Conservation (phyloP, 75 land plant species). For the Larix kaempferi region DNA sequence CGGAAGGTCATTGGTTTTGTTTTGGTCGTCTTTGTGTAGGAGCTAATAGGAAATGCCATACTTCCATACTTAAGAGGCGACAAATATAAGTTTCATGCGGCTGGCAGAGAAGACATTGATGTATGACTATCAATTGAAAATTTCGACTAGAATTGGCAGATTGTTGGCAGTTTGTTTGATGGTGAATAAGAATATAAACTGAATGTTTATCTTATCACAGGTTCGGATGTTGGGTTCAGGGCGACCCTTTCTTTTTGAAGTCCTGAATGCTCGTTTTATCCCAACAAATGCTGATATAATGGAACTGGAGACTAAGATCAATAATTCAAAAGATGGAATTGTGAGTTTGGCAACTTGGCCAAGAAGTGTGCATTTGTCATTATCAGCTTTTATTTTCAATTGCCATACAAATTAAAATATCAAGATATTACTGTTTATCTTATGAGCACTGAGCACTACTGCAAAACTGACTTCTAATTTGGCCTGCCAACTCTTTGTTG, state of each 20-base stretch:
- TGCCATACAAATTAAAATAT: not conserved
- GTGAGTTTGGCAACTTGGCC: constrained; percentile 28
- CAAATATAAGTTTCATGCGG: constrained; percentile 94
- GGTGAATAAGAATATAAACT: not conserved
- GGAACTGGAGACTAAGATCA: constrained; percentile 54
- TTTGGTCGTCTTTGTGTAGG: constrained; percentile 41
- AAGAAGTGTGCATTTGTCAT: not conserved
- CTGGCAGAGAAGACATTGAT: constrained; percentile 99
- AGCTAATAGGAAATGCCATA: constrained; percentile 69
- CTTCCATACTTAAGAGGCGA: constrained; percentile 73
- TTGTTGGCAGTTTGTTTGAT: not conserved
- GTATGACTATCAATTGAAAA: constrained; percentile 30
- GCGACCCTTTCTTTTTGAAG: constrained; percentile 87
- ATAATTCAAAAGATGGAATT: constrained; percentile 51
- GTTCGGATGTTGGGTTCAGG: constrained; percentile 99
- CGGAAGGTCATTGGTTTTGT: too few relatives aligned
- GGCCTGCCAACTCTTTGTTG: not conserved
- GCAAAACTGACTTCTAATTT: constrained; percentile 4
- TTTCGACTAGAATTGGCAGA: not conserved
- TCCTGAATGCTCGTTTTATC: constrained; percentile 77
- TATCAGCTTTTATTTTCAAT: not conserved
- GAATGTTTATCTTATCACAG: constrained; percentile 29
- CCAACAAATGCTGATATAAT: constrained; percentile 32
- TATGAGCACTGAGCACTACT: not conserved
- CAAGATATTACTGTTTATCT: not conserved